Percentiles rank a stretch among this genome's conserved stretches.
phyloP scores from a whole-genome alignment of 106 monocot species.

The Hemerocallis citrina region DNA sequence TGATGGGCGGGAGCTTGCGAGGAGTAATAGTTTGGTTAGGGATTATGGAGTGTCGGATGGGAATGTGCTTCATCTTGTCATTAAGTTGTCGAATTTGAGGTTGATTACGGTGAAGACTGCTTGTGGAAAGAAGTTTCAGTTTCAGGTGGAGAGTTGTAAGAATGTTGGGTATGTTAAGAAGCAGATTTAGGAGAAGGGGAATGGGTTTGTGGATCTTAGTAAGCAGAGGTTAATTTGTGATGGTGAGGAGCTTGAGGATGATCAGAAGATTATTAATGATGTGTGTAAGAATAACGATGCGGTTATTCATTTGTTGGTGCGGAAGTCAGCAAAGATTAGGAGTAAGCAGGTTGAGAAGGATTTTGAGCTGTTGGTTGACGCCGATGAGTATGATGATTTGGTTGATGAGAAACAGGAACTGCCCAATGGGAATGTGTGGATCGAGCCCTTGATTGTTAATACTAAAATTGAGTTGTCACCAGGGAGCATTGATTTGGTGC shows the following conservation, averaged over 20 bases:
- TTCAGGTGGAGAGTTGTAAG: constrained; percentile 37
- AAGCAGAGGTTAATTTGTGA: constrained; percentile 48
- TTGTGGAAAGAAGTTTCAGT: constrained; percentile 52
- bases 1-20: constrained; percentile 64
- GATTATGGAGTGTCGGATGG: constrained; percentile 75
- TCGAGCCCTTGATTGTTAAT: constrained; percentile 59
- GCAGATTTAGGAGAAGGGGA: constrained; percentile 43
- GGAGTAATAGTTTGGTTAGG: constrained; percentile 41
- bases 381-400: constrained; percentile 2
- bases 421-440: neutral
- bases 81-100: constrained; percentile 47
- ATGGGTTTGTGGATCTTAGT: constrained; percentile 25
- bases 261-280: constrained; percentile 44
- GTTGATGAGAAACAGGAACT: constrained; percentile 2
- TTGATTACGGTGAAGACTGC: constrained; percentile 53
- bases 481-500: constrained; percentile 24
- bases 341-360: constrained; percentile 32
- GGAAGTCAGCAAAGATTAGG: constrained; percentile 50
- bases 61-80: constrained; percentile 60
- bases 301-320: constrained; percentile 53
- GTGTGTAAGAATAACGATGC: constrained; percentile 43
- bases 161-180: constrained; percentile 60
- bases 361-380: constrained; percentile 35
- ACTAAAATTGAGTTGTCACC: constrained; percentile 35
- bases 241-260: constrained; percentile 73